Evolutionary conservation across 108 stramenopile genomes (phyloP).

Genomic region (Thalassiosira profunda): DNA sequence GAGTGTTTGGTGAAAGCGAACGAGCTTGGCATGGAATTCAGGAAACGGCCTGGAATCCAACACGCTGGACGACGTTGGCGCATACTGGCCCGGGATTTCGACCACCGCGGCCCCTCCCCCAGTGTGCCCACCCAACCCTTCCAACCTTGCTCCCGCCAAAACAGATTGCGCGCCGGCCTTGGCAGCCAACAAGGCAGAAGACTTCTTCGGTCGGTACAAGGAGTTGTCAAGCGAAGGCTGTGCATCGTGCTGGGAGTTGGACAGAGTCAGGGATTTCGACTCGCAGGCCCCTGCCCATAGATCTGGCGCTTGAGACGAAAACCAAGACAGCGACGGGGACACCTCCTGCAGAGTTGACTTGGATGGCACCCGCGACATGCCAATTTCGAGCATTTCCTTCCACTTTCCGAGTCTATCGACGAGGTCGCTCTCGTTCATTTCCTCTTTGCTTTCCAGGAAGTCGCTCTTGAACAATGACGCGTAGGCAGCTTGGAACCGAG

Average conservation of each 20-base stretch:
- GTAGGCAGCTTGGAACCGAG: slow-evolving; percentile 75
- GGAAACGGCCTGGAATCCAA: slow-evolving; percentile 75
- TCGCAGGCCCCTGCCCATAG: slow-evolving; percentile 73
- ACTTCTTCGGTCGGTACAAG: slow-evolving; percentile 52
- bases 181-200: slow-evolving; percentile 72
- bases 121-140: slow-evolving; percentile 78
- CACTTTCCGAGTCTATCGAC: slow-evolving; percentile 64
- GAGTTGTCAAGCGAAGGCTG: too few species aligned
- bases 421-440: slow-evolving; percentile 36
- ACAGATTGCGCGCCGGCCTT: slow-evolving; percentile 63
- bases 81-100: slow-evolving; percentile 92
- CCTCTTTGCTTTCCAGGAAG: slow-evolving; percentile 36
- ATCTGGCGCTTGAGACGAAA: slow-evolving; percentile 68
- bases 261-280: slow-evolving; percentile 32
- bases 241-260: slow-evolving; percentile 22
- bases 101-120: slow-evolving; percentile 81
- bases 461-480: slow-evolving; percentile 69
- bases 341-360: slow-evolving; percentile 63
- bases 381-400: slow-evolving; percentile 71
- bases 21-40: slow-evolving; percentile 85
- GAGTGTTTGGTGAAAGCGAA: slow-evolving; percentile 70
- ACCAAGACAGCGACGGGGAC: slow-evolving; percentile 76
- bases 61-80: slow-evolving; percentile 58
- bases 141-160: slow-evolving; percentile 43
- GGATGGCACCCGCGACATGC: slow-evolving; percentile 64